Evolutionary conservation across 2,329 filamentous ascomycete species (phyloP).

Genomic region (Lachnellula occidentalis): DNA sequence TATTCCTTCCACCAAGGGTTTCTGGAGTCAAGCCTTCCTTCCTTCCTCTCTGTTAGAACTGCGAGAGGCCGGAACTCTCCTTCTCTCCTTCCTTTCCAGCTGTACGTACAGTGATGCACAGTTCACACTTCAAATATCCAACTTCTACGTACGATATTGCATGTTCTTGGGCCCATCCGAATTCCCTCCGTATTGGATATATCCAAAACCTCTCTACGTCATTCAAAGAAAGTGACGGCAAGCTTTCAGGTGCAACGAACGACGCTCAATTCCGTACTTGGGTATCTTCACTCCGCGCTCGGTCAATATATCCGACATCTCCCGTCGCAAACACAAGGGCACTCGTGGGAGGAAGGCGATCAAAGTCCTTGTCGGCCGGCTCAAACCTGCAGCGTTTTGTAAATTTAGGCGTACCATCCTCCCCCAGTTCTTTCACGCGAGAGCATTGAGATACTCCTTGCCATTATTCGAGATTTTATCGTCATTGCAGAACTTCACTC

Average conservation of each 20-base stretch:
- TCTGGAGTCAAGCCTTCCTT: neutral
- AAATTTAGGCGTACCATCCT: slow-evolving; percentile 13
- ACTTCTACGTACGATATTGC: neutral
- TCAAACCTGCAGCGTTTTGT: slow-evolving; percentile 19
- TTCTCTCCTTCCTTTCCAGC: neutral
- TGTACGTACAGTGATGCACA: neutral
- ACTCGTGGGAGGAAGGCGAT: slow-evolving; percentile 10
- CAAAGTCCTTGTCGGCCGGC: too few species aligned
- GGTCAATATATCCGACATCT: slow-evolving; percentile 15
- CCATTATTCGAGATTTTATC: slow-evolving; percentile 10
- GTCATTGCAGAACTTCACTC: slow-evolving; percentile 3
- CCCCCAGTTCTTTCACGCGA: slow-evolving; percentile 4
- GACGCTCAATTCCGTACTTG: neutral
- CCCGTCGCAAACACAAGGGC: slow-evolving; percentile 17
- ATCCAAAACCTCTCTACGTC: neutral
- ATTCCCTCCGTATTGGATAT: neutral
- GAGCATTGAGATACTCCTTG: slow-evolving; percentile 9
- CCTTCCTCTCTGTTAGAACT: neutral
- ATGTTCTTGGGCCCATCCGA: neutral
- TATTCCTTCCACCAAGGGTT: neutral
- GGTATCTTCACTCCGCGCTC: slow-evolving; percentile 15
- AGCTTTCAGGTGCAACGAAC: neutral
- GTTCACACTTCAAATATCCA: too few species aligned
- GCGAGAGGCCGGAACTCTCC: neutral
- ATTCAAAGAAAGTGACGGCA: neutral